phyloP scores from a whole-genome alignment of 306 rosid genomes.

The Vigna mungo region DNA sequence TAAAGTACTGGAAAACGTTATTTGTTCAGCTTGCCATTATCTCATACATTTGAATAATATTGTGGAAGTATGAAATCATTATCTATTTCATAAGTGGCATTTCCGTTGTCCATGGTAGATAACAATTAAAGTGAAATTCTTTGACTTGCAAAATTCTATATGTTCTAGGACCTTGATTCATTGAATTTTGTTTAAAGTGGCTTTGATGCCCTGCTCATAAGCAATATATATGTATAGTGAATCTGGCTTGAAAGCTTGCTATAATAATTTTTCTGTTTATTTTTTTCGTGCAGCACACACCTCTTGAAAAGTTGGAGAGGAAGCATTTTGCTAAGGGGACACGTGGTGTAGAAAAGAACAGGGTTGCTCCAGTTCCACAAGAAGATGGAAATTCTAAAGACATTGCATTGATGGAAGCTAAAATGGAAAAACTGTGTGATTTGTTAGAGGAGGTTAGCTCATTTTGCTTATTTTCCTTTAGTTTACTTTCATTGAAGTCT shows the following conservation, averaged over 20 bases:
- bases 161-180: slow-evolving; percentile 38
- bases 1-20: neutral
- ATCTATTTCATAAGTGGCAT: slow-evolving; percentile 23
- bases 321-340: slow-evolving; percentile 87
- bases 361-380: slow-evolving; percentile 60
- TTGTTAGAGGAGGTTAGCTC: slow-evolving; percentile 74
- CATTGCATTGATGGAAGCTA: slow-evolving; percentile 79
- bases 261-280: slow-evolving; percentile 13
- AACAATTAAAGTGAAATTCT: slow-evolving; percentile 10
- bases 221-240: neutral
- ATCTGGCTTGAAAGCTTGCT: neutral
- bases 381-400: slow-evolving; percentile 69
- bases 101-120: neutral
- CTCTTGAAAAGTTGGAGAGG: slow-evolving; percentile 85
- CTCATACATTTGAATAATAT: slow-evolving; percentile 3
- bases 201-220: neutral
- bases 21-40: slow-evolving; percentile 7
- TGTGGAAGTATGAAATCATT: neutral
- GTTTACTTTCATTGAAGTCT: slow-evolving; percentile 32
- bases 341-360: slow-evolving; percentile 58
- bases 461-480: slow-evolving; percentile 30
- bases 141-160: neutral
- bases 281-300: slow-evolving; percentile 68
- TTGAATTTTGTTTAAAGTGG: slow-evolving; percentile 32
- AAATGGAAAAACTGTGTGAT: slow-evolving; percentile 73